Evolutionary conservation across 1,284 basidiomycete genomes (phyloP).

Genomic region (Tylopilus sp.): DNA sequence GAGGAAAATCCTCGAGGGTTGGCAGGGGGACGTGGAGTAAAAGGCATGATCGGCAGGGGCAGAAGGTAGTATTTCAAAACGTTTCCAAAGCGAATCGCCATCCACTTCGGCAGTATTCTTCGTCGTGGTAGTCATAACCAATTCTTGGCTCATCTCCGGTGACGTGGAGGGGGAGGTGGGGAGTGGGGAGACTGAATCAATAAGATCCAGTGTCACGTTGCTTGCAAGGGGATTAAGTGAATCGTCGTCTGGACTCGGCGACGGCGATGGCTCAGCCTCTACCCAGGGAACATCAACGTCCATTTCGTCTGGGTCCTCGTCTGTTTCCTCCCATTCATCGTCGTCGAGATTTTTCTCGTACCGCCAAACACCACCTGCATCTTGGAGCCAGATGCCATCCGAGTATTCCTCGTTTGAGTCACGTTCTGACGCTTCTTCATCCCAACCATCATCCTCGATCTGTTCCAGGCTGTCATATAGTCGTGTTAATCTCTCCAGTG

Average conservation of each 20-base stretch:
- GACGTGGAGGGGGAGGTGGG: conserved; percentile 32
- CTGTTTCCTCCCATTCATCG: conserved; percentile 40
- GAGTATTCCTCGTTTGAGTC: conserved; percentile 40
- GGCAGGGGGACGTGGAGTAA: conserved; percentile 55
- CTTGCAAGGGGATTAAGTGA: conserved; percentile 17
- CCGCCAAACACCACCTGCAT: conserved; percentile 51
- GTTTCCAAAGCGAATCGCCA: conserved; percentile 57
- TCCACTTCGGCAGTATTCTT: conserved; percentile 26
- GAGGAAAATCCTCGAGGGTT: conserved; percentile 73
- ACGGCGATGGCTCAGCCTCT: conserved; percentile 22
- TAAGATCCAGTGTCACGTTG: conserved; percentile 19
- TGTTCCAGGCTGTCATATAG: conserved; percentile 75
- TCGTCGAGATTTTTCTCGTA: conserved; percentile 40
- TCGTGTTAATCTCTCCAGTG: conserved; percentile 65
- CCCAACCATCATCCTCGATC: conserved; percentile 70
- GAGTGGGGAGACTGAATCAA: conserved; percentile 29
- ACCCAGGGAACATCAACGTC: conserved; percentile 30
- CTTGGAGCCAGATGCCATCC: conserved; percentile 55
- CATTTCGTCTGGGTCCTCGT: conserved; percentile 31
- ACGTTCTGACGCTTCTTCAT: conserved; percentile 48
- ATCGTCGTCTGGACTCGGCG: conserved; percentile 18
- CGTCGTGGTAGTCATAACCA: conserved; percentile 28
- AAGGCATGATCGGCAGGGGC: conserved; percentile 83
- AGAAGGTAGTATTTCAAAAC: conserved; percentile 73
- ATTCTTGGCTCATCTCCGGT: conserved; percentile 35